Conservation (phyloP, 192 early-diverging fungal species). For the Coemansia sp. region DNA sequence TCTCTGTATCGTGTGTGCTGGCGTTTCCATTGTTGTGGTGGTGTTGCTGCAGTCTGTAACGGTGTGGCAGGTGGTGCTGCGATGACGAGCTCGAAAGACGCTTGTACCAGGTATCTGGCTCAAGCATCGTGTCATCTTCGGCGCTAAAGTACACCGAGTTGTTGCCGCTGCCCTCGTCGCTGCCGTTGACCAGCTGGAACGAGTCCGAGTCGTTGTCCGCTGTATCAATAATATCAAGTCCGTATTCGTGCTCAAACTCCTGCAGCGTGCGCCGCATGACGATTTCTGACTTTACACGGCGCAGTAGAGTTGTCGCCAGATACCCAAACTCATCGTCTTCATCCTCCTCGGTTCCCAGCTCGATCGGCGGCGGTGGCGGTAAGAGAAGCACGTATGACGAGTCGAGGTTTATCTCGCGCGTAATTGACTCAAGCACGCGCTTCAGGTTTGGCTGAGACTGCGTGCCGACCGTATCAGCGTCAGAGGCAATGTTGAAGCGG, state of each 20-base stretch:
- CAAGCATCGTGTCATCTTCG: constrained; percentile 38
- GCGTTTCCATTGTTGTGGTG: too few relatives aligned
- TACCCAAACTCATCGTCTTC: constrained; percentile 53
- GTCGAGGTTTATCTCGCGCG: constrained; percentile 52
- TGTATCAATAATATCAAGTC: constrained; percentile 25
- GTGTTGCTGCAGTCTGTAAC: constrained; percentile 13
- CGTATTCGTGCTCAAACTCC: constrained; percentile 50
- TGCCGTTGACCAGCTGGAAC: constrained; percentile 47
- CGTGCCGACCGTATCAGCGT: constrained; percentile 36
- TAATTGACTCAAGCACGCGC: constrained; percentile 49
- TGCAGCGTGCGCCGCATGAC: constrained; percentile 47
- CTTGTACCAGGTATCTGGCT: constrained; percentile 40
- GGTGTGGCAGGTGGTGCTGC: constrained; percentile 32
- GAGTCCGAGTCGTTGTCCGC: constrained; percentile 40
- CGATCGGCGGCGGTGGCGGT: constrained; percentile 46
- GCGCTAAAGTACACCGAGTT: constrained; percentile 54
- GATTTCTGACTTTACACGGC: constrained; percentile 46
- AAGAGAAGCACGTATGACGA: constrained; percentile 51
- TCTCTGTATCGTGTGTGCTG: constrained; percentile 5
- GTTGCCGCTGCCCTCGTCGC: constrained; percentile 41
- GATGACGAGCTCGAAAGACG: constrained; percentile 46
- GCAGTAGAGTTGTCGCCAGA: constrained; percentile 27
- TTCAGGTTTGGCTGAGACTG: constrained; percentile 54
- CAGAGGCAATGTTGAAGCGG: constrained; percentile 11
- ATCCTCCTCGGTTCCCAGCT: constrained; percentile 29